These are phyloP conservation scores for Petunia hybrid DNA, from an alignment of 305 asterid species.

Conservation along the genomic window DNA sequence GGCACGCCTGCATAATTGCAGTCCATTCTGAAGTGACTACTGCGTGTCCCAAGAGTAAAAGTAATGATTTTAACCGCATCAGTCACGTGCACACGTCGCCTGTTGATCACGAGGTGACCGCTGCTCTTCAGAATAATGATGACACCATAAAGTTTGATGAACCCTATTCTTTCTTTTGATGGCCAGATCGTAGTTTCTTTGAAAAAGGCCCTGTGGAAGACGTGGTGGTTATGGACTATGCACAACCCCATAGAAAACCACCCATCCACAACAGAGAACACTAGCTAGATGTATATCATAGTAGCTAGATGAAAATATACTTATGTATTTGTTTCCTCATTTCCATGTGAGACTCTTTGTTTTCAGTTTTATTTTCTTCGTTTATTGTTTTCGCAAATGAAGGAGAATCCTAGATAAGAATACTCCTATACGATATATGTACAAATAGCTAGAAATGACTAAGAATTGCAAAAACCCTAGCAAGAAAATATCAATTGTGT, in stretches of 20 bases:
- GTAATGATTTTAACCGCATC: no score
- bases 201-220: conserved; percentile 48
- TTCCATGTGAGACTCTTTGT: background rate
- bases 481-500: conserved; percentile 22
- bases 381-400: conserved; percentile 12
- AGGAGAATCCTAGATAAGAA: conserved; percentile 30
- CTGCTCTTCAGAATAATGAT: no score
- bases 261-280: conserved; percentile 70
- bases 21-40: no score
- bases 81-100: no score
- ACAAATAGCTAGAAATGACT: background rate
- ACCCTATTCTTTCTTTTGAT: no score
- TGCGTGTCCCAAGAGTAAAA: no score
- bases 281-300: conserved; percentile 25
- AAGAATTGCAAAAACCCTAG: conserved; percentile 10
- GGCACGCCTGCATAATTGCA: no score
- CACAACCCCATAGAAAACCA: conserved; percentile 80
- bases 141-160: no score
- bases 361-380: background rate
- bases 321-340: conserved; percentile 12
- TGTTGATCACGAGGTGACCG: no score
- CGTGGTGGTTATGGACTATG: conserved; percentile 60
- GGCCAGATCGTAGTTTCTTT: no score
- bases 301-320: conserved; percentile 23
- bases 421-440: background rate